phyloP scores from a whole-genome alignment of 1,139 yeast species.

The Zygoascus meyerae region DNA sequence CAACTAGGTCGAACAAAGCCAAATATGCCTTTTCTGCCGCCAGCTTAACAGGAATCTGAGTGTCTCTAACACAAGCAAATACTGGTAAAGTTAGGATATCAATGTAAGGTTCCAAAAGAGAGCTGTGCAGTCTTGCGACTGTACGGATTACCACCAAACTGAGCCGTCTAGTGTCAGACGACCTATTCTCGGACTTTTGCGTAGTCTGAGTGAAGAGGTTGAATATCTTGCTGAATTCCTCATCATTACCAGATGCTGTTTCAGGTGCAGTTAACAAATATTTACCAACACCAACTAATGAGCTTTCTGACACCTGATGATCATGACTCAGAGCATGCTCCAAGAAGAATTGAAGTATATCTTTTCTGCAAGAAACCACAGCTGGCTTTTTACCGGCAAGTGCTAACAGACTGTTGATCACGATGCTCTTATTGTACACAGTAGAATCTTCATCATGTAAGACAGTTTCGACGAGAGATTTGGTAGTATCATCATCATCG shows the following conservation, averaged over 20 bases:
- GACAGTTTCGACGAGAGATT: constrained; percentile 56
- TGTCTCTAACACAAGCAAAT: constrained; percentile 78
- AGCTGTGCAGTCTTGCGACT: constrained; percentile 45
- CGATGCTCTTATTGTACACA: constrained; percentile 5
- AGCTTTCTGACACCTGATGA: constrained; percentile 64
- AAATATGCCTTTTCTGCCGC: constrained; percentile 92
- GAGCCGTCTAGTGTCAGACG: constrained; percentile 76
- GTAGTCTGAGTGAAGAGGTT: constrained; percentile 47
- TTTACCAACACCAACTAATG: constrained; percentile 81
- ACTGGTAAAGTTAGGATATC: constrained; percentile 64
- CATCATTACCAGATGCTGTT: constrained; percentile 16
- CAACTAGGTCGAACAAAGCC: constrained; percentile 65
- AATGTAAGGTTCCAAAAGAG: constrained; percentile 47
- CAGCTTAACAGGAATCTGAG: constrained; percentile 80
- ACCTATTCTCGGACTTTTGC: constrained; percentile 50
- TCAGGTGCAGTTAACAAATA: constrained; percentile 40
- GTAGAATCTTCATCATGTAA: constrained; percentile 31
- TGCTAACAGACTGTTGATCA: constrained; percentile 68
- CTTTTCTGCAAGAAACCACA: neutral
- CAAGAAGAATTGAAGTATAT: neutral
- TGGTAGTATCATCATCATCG: constrained; percentile 61
- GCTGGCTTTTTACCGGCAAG: constrained; percentile 44
- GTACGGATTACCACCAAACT: constrained; percentile 74
- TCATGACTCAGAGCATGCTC: constrained; percentile 36
- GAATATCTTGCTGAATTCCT: constrained; percentile 33